Evolutionary conservation across 306 rosid species (phyloP), one percentile per base, ranked within the genome.

Genomic region (Casuarina equisetifolia): DNA sequence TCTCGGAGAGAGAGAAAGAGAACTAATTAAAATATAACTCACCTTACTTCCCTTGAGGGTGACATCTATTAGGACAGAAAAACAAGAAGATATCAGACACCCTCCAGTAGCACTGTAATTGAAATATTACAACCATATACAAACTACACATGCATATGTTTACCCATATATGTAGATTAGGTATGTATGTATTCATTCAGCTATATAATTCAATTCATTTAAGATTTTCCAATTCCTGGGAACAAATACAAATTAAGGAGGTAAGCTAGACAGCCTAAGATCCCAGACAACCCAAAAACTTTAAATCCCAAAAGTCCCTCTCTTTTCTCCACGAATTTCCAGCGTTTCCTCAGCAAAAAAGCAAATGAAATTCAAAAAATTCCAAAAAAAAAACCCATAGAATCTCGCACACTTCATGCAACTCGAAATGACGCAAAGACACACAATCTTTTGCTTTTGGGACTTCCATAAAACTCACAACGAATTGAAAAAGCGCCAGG

Each of bases 11-110:
- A 6, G 0, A 17, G 11, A 71, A 6, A 32, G 32, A 25, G 11
- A 5, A 74, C 63, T 6, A 20, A 17, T 13, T 5, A 35, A 69
- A 45, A 4, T 32, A 49, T 46, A 39, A 76, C 86, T 70, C 39
- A 84, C 88, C 88, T 87, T 74, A 68, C 78, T 77, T 42, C 80
- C 79, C 90, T 82, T 51, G 90, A 12, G 77, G 73, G 76, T 16
- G 90, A 58, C 90, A 86, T 86, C 87, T 84, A 76, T 36, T 43
- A 64, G 38, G 42, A 12, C 44, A 55, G 16, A 40, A 74, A 20
- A 78, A 85, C 3, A 64, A 48, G 11, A 64, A 19, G 44, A 68
- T 2, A 72, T 86, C 62, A 86, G 85, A 83, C 39, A 38, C 55
- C 71, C 46, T 38, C 78, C 52, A 70, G 77, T 39, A 35, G 42